Conservation (phyloP, 2,329 filamentous ascomycete species). For the Helicocarpus griseus region DNA sequence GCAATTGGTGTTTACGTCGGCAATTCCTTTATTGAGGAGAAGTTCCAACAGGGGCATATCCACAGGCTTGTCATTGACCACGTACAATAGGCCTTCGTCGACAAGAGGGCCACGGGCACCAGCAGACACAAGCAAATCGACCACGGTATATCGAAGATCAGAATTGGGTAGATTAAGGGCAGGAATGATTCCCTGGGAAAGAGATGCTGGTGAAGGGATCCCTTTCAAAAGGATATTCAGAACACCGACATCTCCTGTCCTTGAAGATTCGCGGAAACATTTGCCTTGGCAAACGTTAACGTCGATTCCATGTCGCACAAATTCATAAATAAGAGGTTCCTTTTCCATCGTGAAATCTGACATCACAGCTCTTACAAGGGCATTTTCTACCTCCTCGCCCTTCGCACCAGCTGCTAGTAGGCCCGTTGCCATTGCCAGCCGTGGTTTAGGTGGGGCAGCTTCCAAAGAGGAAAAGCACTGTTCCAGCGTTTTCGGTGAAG, state of each 20-base stretch:
- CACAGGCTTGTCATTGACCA: constrained; percentile 9
- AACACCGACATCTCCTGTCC: constrained; percentile 9
- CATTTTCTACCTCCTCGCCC: constrained; percentile 9
- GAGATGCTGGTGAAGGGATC: constrained; percentile 8
- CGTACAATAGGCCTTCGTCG: constrained; percentile 8
- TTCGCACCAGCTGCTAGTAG: constrained; percentile 12
- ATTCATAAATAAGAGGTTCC: constrained; percentile 10
- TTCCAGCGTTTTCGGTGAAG: constrained; percentile 9
- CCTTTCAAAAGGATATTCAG: constrained; percentile 12
- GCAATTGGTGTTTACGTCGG: constrained; percentile 11
- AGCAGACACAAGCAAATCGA: constrained; percentile 12
- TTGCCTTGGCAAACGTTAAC: constrained; percentile 11
- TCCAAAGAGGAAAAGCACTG: constrained; percentile 10
- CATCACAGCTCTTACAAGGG: constrained; percentile 6
- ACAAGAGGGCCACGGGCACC: constrained; percentile 12
- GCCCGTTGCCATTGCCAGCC: constrained; percentile 5
- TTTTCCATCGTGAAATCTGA: constrained; percentile 6
- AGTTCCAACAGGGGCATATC: constrained; percentile 11
- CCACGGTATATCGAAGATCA: constrained; percentile 9
- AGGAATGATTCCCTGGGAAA: constrained; percentile 9
- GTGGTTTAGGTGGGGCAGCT: constrained; percentile 4
- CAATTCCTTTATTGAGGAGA: constrained; percentile 12
- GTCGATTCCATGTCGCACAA: constrained; percentile 12
- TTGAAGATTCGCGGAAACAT: constrained; percentile 11
- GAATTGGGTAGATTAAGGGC: constrained; percentile 8